Base-by-base conservation (phyloP, 768 basidiomycete species). In the Xerocomellus intermedius region DNA sequence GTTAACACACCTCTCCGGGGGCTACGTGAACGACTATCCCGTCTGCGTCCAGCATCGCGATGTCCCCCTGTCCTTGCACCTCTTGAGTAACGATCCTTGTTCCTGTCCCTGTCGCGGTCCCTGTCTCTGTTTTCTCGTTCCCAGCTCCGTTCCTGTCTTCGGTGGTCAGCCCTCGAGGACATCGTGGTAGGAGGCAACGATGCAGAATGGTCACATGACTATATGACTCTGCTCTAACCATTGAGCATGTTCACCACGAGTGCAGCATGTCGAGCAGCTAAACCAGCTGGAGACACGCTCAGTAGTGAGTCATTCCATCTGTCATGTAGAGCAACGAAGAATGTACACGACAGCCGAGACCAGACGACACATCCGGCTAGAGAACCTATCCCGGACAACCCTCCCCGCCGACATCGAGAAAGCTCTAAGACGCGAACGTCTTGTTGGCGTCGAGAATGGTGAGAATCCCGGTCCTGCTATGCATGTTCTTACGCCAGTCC, bases 101-200 rank as follows among this genome's bases (percentile, higher is more conserved):
- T 70, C 45, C 76, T 73, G 55, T 77, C 65, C 24, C 62, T 62
- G 38, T 74, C 42, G 14, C 54, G 52, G 41, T 60, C 62, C 16
- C 62, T 60, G 48, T 64, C 62, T 7, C 73, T 64, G 43, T 71
- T 69, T 61, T 73, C 73, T 32, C 73, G 77, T 56, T 87, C 85
- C 82, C 84, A 82, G 64, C 84, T 85, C 60, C 84, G 71, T 63
- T 87, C 85, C 56, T 82, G 80, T 67, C 79, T 73, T 65, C 82
- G 77, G 61, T 78, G 69, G 58, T 83, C 82, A 42, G 71, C 52
- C 58, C 82, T 81, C 52, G 82, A 83, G 59, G 85, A 82, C 85
- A 87, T 72, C n/a, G 62, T 54, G 43, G 82, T 51, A 66, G 66
- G 28, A 80, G 74, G 35, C 70, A 54, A 57, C 43, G 26, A 35